Evolutionary conservation across 345 rosid species (phyloP), one percentile per base, ranked within the genome.

Genomic region (Eucalyptus regnans): DNA sequence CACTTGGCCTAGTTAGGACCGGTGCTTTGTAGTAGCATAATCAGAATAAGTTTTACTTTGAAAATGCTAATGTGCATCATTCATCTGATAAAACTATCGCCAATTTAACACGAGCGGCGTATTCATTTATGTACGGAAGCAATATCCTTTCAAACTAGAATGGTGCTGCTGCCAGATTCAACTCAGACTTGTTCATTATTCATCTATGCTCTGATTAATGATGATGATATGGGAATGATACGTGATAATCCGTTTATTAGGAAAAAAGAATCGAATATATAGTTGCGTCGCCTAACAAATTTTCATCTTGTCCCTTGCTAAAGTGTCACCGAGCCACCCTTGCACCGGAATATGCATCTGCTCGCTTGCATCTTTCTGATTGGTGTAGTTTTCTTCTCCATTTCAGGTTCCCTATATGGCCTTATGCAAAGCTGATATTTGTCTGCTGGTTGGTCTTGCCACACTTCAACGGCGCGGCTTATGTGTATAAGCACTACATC

Each of bases 361-460:
- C 83, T 37, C 8, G 15, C 44, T 20, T 23, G 46, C 83, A 76
- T 37, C 83, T 76, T 9, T 76, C 83, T 76, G 83, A 76, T 10
- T 20, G 46, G 27, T 76, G 83, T 10, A 37, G 83, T 37, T 60
- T 33, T 23, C 31, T 89, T 64, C n/a, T 90, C 51, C 52, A 85
- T 80, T 54, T 56, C 92, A 96, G 98, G 99, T 92, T 97, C 27
- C 96, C 99, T 22, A 83, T 97, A 51, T 97, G 98, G 99, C 92
- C 96, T 14, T 97, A 96, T 83, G 94, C 90, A 3, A 97, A 95
- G 96, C 93, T 97, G 86, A 90, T 95, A 49, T 10, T 94, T 68
- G 92, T 95, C 29, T 93, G 97, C 92, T 97, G 99, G 99, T 89
- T 97, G 91, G 99, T 95, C 23, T 86, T 97, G 44, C 99, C 99